Conservation (phyloP, 768 basidiomycete species). For the Plicaturopsis crispa region DNA sequence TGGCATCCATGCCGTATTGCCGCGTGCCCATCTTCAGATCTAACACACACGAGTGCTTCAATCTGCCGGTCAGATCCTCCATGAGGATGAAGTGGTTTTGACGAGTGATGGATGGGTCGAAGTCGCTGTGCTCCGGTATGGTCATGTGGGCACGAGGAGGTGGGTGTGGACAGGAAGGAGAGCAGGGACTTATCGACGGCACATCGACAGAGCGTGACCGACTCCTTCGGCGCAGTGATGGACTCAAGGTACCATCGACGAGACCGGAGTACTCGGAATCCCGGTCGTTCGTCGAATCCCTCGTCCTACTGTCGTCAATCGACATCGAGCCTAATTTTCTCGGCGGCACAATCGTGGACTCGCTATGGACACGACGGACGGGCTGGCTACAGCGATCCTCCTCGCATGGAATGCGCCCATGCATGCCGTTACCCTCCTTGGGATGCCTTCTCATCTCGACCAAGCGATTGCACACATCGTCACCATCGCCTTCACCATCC, state of each 20-base stretch:
- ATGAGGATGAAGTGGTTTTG: slow-evolving; percentile 98
- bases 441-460: slow-evolving; percentile 7
- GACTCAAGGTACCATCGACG: slow-evolving; percentile 6
- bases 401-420: not conserved
- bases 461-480: not conserved
- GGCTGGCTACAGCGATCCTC: slow-evolving; percentile 7
- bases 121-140: slow-evolving; percentile 26
- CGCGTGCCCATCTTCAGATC: slow-evolving; percentile 99
- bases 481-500: slow-evolving; percentile 30
- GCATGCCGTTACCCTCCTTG: slow-evolving; percentile 9
- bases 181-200: slow-evolving; percentile 19
- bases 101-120: slow-evolving; percentile 52
- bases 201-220: slow-evolving; percentile 29
- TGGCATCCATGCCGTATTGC: slow-evolving; percentile 96
- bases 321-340: slow-evolving; percentile 27
- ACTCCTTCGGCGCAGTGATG: slow-evolving; percentile 30
- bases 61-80: slow-evolving; percentile 93
- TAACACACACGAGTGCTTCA: slow-evolving; percentile 90
- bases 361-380: slow-evolving; percentile 63
- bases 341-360: slow-evolving; percentile 36
- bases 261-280: slow-evolving; percentile 24
- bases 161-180: slow-evolving; percentile 17
- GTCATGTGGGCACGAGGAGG: slow-evolving; percentile 19
- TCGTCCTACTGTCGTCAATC: slow-evolving; percentile 21
- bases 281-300: slow-evolving; percentile 15